A percentile compares a stretch with the other conserved stretches of the same genome.
phyloP scores from a whole-genome alignment of 352 stramenopile genomes.

The Blastocystis sp. region DNA sequence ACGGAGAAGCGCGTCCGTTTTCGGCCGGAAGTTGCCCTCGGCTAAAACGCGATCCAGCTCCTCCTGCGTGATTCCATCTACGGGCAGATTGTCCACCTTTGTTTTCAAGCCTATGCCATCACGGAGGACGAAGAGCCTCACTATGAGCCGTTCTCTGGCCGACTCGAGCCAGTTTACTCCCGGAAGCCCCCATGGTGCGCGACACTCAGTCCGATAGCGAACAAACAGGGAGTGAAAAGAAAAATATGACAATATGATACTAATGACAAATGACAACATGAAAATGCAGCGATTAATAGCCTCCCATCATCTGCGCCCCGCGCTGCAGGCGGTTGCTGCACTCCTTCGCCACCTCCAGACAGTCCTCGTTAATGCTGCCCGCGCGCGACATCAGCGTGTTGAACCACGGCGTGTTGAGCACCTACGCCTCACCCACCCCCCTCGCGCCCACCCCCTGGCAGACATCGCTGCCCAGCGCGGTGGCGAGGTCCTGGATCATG shows the following conservation, averaged over 20 bases:
- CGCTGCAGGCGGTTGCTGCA: not conserved
- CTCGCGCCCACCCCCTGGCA: not conserved
- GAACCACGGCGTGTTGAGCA: not conserved
- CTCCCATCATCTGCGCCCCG: too few relatives aligned
- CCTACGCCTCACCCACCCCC: not conserved
- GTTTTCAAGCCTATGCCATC: slow-evolving; percentile 18
- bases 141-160: not conserved
- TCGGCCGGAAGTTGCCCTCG: slow-evolving; percentile 20
- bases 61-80: slow-evolving; percentile 27
- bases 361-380: not conserved
- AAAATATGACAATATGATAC: not conserved
- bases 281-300: not conserved
- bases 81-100: slow-evolving; percentile 30
- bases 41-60: slow-evolving; percentile 27
- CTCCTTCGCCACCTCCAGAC: not conserved
- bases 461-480: not conserved
- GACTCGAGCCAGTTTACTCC: not conserved
- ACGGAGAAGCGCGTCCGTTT: slow-evolving; percentile 49
- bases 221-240: not conserved
- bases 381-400: not conserved
- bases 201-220: not conserved
- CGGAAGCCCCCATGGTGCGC: not conserved
- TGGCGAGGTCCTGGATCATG: not conserved
- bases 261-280: not conserved
- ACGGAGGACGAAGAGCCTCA: not conserved